Evolutionary conservation across 352 stramenopile genomes (phyloP).

Genomic region (Elongisporangium prolatum): DNA sequence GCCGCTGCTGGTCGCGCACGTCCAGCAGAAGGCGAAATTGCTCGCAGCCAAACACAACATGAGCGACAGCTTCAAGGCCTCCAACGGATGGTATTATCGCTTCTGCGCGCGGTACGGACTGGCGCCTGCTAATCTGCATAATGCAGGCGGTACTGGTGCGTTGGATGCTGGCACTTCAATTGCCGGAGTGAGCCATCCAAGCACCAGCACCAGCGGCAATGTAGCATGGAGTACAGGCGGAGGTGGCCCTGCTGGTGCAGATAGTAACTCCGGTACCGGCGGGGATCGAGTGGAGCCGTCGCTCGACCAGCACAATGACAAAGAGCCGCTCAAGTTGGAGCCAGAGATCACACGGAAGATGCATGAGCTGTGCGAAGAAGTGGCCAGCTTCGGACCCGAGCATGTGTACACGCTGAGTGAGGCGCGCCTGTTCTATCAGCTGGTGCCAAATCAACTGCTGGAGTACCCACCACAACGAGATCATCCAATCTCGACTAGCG

Average conservation of each 20-base stretch:
- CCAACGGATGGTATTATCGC: constrained; percentile 77
- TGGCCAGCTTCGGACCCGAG: constrained; percentile 25
- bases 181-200: not conserved
- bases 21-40: constrained; percentile 55
- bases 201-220: not conserved
- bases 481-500: constrained; percentile 3
- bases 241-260: not conserved
- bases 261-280: not conserved
- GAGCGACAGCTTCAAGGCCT: constrained; percentile 50
- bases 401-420: constrained; percentile 53
- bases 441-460: constrained; percentile 21
- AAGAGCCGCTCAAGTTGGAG: constrained; percentile 5
- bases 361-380: constrained; percentile 19
- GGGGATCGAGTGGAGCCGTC: not conserved
- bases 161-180: not conserved
- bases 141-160: constrained; percentile 8
- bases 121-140: constrained; percentile 25
- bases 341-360: constrained; percentile 13
- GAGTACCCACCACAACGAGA: not conserved
- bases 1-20: constrained; percentile 41
- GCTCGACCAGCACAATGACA: not conserved
- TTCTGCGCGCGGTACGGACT: constrained; percentile 68
- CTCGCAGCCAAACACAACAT: constrained; percentile 31
- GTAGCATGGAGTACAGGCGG: not conserved
- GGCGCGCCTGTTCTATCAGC: constrained; percentile 44